phyloP scores from a whole-genome alignment of 345 rosid species.

The Ceriops decandra region DNA sequence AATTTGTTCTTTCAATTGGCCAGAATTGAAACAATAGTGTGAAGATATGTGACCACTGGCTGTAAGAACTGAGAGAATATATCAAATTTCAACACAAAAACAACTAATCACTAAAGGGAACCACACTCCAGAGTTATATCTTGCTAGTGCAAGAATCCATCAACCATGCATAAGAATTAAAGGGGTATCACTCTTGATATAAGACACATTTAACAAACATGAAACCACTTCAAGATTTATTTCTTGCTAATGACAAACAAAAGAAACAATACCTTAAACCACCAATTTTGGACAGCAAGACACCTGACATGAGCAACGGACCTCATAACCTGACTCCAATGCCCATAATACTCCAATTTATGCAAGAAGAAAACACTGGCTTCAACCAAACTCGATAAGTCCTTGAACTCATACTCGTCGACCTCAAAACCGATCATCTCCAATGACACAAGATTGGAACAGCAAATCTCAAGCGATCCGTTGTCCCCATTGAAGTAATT shows the following conservation, averaged over 20 bases:
- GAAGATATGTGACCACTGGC: too few relatives aligned
- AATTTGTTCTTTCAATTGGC: too few relatives aligned
- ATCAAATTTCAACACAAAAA: too few relatives aligned
- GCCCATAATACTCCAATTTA: neutral
- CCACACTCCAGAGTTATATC: too few relatives aligned
- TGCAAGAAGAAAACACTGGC: constrained; percentile 12
- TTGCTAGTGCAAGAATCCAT: too few relatives aligned
- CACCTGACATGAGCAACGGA: neutral
- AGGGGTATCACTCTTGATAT: too few relatives aligned
- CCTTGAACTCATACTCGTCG: neutral
- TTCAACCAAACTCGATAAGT: neutral
- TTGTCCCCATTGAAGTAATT: neutral
- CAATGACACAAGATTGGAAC: constrained; percentile 5
- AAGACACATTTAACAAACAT: neutral
- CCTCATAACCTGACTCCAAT: constrained; percentile 8
- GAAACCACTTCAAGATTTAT: neutral
- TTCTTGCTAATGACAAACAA: neutral
- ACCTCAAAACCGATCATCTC: constrained; percentile 10
- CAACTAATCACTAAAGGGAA: too few relatives aligned
- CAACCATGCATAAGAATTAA: too few relatives aligned
- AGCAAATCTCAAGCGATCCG: constrained; percentile 1
- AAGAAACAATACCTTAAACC: neutral
- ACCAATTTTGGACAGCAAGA: constrained; percentile 3
- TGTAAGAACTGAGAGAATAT: too few relatives aligned
- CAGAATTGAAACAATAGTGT: too few relatives aligned